These are phyloP conservation scores for Cavenderia fasciculata DNA, from an alignment of 78 protist species.

Conservation along the genomic window DNA sequence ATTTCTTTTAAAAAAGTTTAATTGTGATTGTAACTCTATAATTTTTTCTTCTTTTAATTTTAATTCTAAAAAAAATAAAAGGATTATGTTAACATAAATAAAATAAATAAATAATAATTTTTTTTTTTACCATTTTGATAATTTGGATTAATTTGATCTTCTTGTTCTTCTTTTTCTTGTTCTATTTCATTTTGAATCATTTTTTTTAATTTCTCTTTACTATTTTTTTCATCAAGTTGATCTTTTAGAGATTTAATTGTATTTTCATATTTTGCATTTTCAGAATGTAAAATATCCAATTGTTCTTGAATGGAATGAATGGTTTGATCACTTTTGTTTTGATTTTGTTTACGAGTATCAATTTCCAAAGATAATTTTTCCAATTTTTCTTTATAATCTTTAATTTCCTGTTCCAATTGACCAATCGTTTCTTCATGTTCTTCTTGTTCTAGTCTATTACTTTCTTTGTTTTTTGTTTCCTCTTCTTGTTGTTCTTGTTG, in stretches of 20 bases:
- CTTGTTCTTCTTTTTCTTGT: neutral
- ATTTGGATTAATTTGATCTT: neutral
- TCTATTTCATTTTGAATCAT: slow-evolving; percentile 6
- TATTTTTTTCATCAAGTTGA: slow-evolving; percentile 2
- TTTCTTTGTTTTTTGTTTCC: neutral
- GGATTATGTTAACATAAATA: no score
- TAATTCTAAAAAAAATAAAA: no score
- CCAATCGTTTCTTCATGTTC: neutral
- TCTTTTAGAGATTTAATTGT: neutral
- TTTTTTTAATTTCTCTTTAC: neutral
- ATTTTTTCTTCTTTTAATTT: slow-evolving; percentile 30
- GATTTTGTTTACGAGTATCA: neutral
- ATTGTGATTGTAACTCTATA: slow-evolving; percentile 43
- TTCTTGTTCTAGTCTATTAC: neutral
- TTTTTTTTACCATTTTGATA: no score
- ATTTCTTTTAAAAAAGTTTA: slow-evolving; percentile 62
- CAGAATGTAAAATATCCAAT: neutral
- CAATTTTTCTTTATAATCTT: neutral
- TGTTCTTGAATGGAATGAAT: neutral
- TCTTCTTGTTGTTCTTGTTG: neutral
- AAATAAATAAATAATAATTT: no score
- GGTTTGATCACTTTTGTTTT: neutral
- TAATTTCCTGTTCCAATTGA: neutral
- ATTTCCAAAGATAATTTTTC: no score
- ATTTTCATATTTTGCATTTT: neutral